Evolutionary conservation across 495 filamentous ascomycete species (phyloP), one percentile per base, ranked within the genome.

Genomic region (Wilcoxina mikolae): DNA sequence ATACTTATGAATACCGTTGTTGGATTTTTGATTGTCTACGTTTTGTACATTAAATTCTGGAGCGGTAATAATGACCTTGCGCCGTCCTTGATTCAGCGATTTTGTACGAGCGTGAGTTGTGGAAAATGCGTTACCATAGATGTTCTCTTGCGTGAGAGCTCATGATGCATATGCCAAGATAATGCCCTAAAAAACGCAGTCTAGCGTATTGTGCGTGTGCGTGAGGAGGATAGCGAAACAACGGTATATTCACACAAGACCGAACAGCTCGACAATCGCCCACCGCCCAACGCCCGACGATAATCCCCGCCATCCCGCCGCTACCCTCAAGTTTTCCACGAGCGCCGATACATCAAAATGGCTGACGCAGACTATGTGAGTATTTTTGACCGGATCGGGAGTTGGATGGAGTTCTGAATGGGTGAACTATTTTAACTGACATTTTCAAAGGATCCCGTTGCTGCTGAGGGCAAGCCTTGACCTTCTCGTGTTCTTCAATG

Each of bases 291-390:
- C 31, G 31, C 7, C 31, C 31, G 31, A 35, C 31, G 31, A 35
- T 35, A 35, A 35, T 7, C 5, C 31, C 5, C 31, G 31, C 31
- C 31, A 15, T 15, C 31, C 31, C 7, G 15, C 31, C 31, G 5
- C 31, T 7, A 5, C 31, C 7, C 5, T 15, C 31, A 5, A 35
- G 31, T 35, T 35, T n/a, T n/a, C n/a, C 31, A 35, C 31, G 7
- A 35, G 15, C 5, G 7, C 43, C 15, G 43, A 61, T 53, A 47
- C 35, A 43, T 41, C 56, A 57, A 54, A 46, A 66, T 66, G 64
- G 64, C 64, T 62, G 64, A 66, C 54, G 47, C 63, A 25, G 64
- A 66, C 57, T 66, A 66, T 55, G 62, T 65, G 44, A 54, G 62
- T 44, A 50, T 47, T 46, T 52, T 53, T 38, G 33, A 17, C n/a